These are phyloP conservation scores for Astragalus glycyphyllos DNA, from an alignment of 306 rosid genomes.

Conservation along the genomic window DNA sequence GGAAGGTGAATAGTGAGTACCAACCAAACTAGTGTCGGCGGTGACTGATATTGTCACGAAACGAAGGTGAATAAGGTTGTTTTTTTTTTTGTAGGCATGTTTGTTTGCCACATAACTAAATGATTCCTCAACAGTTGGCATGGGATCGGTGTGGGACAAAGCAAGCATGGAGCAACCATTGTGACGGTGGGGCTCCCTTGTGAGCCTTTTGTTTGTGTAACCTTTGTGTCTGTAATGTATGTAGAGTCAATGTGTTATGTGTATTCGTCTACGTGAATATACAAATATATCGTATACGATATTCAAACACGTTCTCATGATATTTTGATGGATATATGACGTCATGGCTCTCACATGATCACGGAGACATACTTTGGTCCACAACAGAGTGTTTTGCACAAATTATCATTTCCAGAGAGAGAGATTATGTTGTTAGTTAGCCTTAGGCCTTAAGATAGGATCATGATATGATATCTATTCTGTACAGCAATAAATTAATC, in stretches of 20 bases:
- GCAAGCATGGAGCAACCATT: conserved; percentile 23
- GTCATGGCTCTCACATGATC: background rate
- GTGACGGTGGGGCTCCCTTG: conserved; percentile 4
- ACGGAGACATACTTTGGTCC: conserved; percentile 3
- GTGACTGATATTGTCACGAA: conserved; percentile 21
- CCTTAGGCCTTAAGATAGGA: conserved; percentile 17
- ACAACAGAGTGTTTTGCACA: conserved; percentile 19
- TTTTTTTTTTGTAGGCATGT: background rate
- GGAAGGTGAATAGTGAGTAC: background rate
- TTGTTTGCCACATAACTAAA: background rate
- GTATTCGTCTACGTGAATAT: background rate
- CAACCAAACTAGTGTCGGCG: conserved; percentile 34
- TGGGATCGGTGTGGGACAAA: conserved; percentile 37
- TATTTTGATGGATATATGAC: background rate
- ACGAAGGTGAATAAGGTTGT: conserved; percentile 21
- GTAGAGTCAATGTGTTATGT: background rate
- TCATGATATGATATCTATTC: background rate
- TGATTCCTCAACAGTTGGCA: conserved; percentile 39
- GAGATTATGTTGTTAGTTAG: conserved; percentile 5
- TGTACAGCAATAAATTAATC: background rate
- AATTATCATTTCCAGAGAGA: background rate
- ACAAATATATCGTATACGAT: background rate
- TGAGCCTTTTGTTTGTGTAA: background rate
- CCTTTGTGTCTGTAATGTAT: background rate
- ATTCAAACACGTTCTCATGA: conserved; percentile 2